Evolutionary conservation across 2,329 filamentous ascomycete species (phyloP), one percentile per base, ranked within the genome.

Genomic region (Macrophomina phaseolina): DNA sequence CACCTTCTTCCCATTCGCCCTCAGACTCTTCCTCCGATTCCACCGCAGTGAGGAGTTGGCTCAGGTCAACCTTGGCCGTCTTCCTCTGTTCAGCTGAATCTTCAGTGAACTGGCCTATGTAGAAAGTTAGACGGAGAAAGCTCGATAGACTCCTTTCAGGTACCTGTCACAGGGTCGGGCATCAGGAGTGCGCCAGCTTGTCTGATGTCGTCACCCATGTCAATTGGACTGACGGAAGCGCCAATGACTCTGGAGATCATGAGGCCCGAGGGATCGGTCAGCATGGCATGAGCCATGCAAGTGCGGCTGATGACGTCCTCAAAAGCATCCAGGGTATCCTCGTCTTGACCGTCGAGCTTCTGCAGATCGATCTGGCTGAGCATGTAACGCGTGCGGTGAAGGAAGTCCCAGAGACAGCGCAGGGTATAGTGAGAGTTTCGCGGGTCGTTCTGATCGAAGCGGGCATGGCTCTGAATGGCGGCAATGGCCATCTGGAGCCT

Each of bases 1-100:
- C 60, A 11, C 58, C 58, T 7, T 52, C 60, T 52, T 63, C 60
- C 60, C 45, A 51, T 14, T 63, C 46, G n/a, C 60, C 60, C 8
- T 51, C 60, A 14, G 60, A 63, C 6, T 12, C 12, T 12, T 6
- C 18, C 16, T 48, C 28, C 5, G 6, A 8, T 2, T 52, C 32
- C n/a, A 32, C 32, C 6, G n/a, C 16, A 5, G 14, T 34, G 4
- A 38, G 18, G 4, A 51, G 16, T 5, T 16, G 32, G 60, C 45
- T 51, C 8, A 62, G 34, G 18, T 38, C 60, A 9, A 63, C 16
- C 40, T 18, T 52, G 1, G 18, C 1, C 18, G 14, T 28, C 45
- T 49, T 49, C 32, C 36, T 49, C 32, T 51, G 60, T 8, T 63
- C 60, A 11, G 46, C 32, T 2, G 60, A 32, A 51, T 63, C 36